These are phyloP conservation scores for Sextonia rubra DNA, from an alignment of 164 flowering plant species.

Conservation along the genomic window DNA sequence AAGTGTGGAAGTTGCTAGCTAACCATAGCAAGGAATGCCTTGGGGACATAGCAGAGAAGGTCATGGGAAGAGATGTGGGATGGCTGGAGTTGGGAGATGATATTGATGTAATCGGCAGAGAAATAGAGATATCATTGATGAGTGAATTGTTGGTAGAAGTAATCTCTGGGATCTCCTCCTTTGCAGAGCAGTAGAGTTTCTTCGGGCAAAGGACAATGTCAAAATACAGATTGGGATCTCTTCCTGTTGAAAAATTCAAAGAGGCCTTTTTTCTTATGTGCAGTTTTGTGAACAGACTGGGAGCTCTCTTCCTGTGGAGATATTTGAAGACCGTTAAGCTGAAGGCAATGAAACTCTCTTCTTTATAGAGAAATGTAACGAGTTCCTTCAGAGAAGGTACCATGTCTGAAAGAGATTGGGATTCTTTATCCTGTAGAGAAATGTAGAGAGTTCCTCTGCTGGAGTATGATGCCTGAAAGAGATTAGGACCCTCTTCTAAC, in stretches of 20 bases:
- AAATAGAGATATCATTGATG: constrained; percentile 48
- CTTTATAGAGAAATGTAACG: neutral
- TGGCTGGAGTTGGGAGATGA: constrained; percentile 39
- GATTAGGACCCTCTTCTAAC: neutral
- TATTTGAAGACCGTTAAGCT: neutral
- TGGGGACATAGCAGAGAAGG: constrained; percentile 19
- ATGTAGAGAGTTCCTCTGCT: neutral
- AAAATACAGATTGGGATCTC: neutral
- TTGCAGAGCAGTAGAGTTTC: neutral
- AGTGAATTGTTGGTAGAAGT: constrained; percentile 58
- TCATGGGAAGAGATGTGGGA: constrained; percentile 8
- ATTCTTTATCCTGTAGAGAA: neutral
- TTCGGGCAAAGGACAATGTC: neutral
- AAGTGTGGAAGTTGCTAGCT: constrained; percentile 33
- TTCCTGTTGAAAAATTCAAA: neutral
- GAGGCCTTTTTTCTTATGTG: neutral
- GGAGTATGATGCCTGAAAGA: neutral
- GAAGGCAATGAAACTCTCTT: neutral
- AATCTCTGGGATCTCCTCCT: neutral
- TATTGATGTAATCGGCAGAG: constrained; percentile 51
- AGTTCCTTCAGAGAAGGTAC: too few species aligned
- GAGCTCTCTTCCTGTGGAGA: neutral
- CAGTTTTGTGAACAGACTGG: neutral
- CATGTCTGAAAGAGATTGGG: too few species aligned
- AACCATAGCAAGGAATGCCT: constrained; percentile 21